These are phyloP conservation scores for Fraxinus angustifolia DNA, from an alignment of 305 asterid genomes.

Conservation along the genomic window DNA sequence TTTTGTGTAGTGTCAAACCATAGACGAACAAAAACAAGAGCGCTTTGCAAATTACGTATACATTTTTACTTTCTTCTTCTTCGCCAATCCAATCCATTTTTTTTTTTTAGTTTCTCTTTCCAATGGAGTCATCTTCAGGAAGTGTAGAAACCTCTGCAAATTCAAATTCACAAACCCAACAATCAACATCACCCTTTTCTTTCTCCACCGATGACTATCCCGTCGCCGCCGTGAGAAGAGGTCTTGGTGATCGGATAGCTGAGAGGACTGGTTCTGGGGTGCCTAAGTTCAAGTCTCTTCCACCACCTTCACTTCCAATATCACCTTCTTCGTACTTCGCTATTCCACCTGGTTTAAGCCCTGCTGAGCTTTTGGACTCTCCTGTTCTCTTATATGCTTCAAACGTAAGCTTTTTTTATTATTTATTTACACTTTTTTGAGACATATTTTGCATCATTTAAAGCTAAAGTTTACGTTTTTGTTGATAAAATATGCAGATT, in stretches of 20 bases:
- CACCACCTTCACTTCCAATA: constrained; percentile 73
- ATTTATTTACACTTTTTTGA: background rate
- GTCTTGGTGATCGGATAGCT: constrained; percentile 55
- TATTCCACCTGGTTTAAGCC: constrained; percentile 72
- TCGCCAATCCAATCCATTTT: background rate
- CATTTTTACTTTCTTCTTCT: constrained; percentile 21
- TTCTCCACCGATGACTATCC: constrained; percentile 35
- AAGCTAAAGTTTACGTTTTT: background rate
- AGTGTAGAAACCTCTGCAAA: constrained; percentile 21
- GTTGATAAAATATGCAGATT: constrained; percentile 44
- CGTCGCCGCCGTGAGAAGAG: constrained; percentile 22
- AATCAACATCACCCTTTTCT: constrained; percentile 19
- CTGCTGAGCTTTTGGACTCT: constrained; percentile 68
- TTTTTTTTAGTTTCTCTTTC: constrained; percentile 16
- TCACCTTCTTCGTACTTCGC: constrained; percentile 74
- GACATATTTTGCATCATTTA: background rate
- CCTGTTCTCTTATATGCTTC: constrained; percentile 62
- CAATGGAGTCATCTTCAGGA: constrained; percentile 36
- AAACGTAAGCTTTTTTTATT: constrained; percentile 30
- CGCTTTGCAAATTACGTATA: constrained; percentile 23
- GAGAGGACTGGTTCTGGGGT: constrained; percentile 58
- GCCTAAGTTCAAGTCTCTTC: constrained; percentile 68
- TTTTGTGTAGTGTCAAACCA: constrained; percentile 25
- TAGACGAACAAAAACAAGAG: background rate
- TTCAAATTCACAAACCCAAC: constrained; percentile 5